These are phyloP conservation scores for Sporothrix brasiliensis DNA, from an alignment of 2,329 filamentous ascomycete genomes.

Conservation along the genomic window DNA sequence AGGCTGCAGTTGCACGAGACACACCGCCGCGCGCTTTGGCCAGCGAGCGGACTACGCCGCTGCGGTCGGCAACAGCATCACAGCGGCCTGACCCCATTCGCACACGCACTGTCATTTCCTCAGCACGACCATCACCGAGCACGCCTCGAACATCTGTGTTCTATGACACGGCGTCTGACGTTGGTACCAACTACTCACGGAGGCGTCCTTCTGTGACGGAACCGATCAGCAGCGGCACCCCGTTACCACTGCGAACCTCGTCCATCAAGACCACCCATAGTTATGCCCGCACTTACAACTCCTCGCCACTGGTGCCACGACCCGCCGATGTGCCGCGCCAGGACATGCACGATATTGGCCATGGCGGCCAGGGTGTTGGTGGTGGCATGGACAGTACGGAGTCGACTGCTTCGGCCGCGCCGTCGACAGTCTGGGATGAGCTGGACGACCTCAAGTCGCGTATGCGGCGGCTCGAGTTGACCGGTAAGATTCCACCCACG, in stretches of 20 bases:
- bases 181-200: slow-evolving; percentile 41
- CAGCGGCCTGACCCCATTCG: slow-evolving; percentile 29
- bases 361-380: slow-evolving; percentile 42
- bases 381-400: slow-evolving; percentile 67
- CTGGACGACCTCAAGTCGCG: slow-evolving; percentile 92
- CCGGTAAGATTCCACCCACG: slow-evolving; percentile 81
- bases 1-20: slow-evolving; percentile 44
- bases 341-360: slow-evolving; percentile 44
- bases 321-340: slow-evolving; percentile 42
- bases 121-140: slow-evolving; percentile 48
- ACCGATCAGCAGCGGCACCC: slow-evolving; percentile 42
- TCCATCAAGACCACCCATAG: slow-evolving; percentile 50
- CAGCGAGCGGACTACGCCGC: slow-evolving; percentile 50
- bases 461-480: slow-evolving; percentile 86
- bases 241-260: slow-evolving; percentile 48
- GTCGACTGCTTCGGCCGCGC: slow-evolving; percentile 83
- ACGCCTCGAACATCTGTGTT: slow-evolving; percentile 55
- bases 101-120: slow-evolving; percentile 28
- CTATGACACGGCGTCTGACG: slow-evolving; percentile 48
- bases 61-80: slow-evolving; percentile 31
- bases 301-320: slow-evolving; percentile 61
- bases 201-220: slow-evolving; percentile 56
- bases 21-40: slow-evolving; percentile 49
- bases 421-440: slow-evolving; percentile 97
- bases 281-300: slow-evolving; percentile 56